Evolutionary conservation across 163 green algal genomes (phyloP).

Genomic region (Dunaliella salina): DNA sequence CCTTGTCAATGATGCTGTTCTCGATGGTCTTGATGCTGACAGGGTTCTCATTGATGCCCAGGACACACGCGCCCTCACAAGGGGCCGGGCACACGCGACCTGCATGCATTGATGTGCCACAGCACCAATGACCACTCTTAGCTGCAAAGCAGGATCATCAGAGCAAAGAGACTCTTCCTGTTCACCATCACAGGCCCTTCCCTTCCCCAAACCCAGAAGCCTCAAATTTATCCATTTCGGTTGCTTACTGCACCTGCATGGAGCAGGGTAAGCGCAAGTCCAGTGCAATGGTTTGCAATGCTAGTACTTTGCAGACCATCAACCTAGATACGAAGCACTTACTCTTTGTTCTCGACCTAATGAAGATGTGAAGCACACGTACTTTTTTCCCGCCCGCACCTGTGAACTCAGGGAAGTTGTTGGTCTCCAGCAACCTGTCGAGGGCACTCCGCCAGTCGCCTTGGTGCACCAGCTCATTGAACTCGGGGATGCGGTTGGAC

Average conservation of each 20-base stretch:
- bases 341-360: too few species aligned
- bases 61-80: constrained; percentile 89
- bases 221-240: too few species aligned
- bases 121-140: too few species aligned
- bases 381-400: constrained; percentile 9
- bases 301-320: too few species aligned
- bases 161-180: too few species aligned
- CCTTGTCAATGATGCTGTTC: constrained; percentile 88
- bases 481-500: constrained; percentile 81
- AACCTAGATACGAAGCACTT: too few species aligned
- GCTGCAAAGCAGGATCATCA: neutral
- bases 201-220: too few species aligned
- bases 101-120: neutral
- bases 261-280: too few species aligned
- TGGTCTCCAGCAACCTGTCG: constrained; percentile 88
- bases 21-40: constrained; percentile 97
- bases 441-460: constrained; percentile 84
- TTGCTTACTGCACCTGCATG: too few species aligned
- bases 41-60: constrained; percentile 95
- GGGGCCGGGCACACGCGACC: constrained; percentile 90
- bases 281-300: too few species aligned
- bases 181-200: too few species aligned
- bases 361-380: neutral
- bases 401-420: constrained; percentile 98
- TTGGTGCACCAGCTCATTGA: constrained; percentile 89